Evolutionary conservation across 75 land plant species (phyloP), one percentile per base, ranked within the genome.

Genomic region (Azolla pinnata): DNA sequence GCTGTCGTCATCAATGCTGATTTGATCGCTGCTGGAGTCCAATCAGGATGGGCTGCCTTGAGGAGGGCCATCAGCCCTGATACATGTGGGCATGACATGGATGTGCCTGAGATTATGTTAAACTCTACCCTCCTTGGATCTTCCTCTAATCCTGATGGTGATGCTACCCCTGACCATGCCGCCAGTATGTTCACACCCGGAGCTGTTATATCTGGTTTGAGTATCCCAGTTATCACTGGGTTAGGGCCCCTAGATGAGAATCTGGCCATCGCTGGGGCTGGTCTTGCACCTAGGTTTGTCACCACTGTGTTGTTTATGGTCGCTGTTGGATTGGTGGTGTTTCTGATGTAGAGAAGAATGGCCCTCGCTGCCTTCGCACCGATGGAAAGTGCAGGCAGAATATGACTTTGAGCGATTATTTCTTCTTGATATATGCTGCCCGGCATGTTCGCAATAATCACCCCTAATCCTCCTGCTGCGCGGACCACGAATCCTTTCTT

Each of bases 1-100:
- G 93, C 83, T 12, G 92, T 79, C n/a, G 92, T 90, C 96, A 90
- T 90, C 24, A 90, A 73, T 0, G 96, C 96, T 0, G 96, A 90
- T 4, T 61, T 49, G 30, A 90, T 73, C 12, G 97, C 92, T 0
- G 83, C 88, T 0, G 92, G 88, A 65, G 81, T 79, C 97, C 97
- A 90, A 0, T 70, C 77, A 0, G 88, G 85, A 46, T 90, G 88
- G 0, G 77, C 85, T 1, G 45, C 78, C 31, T 81, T 84, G 29
- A 90, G 54, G 9, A 90, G 68, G 16, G 83, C 97, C 1, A 81
- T 84, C 0, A 90, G 56, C 7, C 96, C 96, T 68, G 19, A 47
- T 10, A 79, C 67, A 32, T 82, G 86, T 0, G 86, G 86, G 45
- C 84, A 75, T 1, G 86, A 44, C 86, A 79, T 76, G 56, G 86